phyloP scores from a whole-genome alignment of 345 rosid species.

The Odontarrhena argentea region DNA sequence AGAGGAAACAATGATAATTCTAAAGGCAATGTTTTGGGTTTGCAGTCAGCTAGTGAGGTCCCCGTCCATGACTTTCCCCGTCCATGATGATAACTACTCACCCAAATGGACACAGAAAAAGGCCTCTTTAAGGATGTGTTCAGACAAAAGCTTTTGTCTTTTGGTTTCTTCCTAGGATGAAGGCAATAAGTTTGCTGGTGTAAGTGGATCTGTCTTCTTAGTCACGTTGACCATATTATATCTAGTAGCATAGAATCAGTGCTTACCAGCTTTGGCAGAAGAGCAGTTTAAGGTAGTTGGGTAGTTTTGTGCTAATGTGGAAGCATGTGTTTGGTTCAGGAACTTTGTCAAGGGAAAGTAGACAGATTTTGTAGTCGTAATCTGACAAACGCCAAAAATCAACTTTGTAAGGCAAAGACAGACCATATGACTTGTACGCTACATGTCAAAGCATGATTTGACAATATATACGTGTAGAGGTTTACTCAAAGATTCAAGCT shows the following conservation, averaged over 20 bases:
- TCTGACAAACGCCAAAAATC: constrained; percentile 3
- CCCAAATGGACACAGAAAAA: constrained; percentile 8
- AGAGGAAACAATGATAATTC: constrained; percentile 11
- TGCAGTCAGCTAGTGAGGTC: constrained; percentile 23
- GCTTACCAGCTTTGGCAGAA: constrained; percentile 2
- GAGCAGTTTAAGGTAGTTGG: neutral
- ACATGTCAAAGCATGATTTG: no score
- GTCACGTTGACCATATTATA: neutral
- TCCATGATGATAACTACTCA: constrained; percentile 6
- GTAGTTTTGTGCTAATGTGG: constrained; percentile 8
- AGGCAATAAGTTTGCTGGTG: constrained; percentile 7
- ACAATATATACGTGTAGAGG: neutral
- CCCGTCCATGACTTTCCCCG: constrained; percentile 13
- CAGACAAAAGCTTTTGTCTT: constrained; percentile 12
- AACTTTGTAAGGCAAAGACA: constrained; percentile 19
- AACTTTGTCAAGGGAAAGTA: neutral
- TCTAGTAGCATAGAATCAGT: constrained; percentile 9
- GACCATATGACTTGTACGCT: neutral
- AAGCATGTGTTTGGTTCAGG: constrained; percentile 15
- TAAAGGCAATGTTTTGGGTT: neutral
- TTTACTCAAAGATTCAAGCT: constrained; percentile 16
- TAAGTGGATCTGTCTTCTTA: constrained; percentile 6
- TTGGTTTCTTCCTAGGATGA: constrained; percentile 13
- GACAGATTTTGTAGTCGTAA: constrained; percentile 21
- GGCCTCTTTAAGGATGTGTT: constrained; percentile 7